A percentile compares a stretch with the other conserved stretches of the same genome.
Conservation (phyloP, 1,284 basidiomycete genomes). For the Tetrapyrgos nigripes region DNA sequence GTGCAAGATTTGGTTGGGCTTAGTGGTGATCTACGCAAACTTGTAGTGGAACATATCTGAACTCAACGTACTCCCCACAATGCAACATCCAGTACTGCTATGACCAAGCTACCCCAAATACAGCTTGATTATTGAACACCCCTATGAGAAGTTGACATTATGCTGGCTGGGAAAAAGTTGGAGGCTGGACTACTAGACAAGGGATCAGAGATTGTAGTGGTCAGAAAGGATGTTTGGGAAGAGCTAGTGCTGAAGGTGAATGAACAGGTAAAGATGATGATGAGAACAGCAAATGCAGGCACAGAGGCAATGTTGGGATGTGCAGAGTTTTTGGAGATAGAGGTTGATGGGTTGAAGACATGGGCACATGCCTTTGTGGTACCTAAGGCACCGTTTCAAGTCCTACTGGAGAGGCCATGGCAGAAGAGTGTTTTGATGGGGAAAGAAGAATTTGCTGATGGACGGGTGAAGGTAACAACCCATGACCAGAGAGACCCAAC, state of each 20-base stretch:
- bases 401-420: slow-evolving; percentile 26
- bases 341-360: slow-evolving; percentile 18
- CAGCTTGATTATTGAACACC: slow-evolving; percentile 15
- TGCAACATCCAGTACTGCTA: background rate
- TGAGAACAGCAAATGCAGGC: slow-evolving; percentile 24
- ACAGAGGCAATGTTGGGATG: slow-evolving; percentile 11
- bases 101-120: background rate
- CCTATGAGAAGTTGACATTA: background rate
- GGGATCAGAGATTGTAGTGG: background rate
- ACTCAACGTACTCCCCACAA: slow-evolving; percentile 13
- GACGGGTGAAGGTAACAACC: slow-evolving; percentile 7
- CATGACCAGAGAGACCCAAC: slow-evolving; percentile 8
- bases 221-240: slow-evolving; percentile 21
- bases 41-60: slow-evolving; percentile 14
- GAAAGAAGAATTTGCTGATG: slow-evolving; percentile 2
- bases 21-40: slow-evolving; percentile 20
- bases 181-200: background rate
- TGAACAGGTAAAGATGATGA: background rate
- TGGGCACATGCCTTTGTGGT: slow-evolving; percentile 28
- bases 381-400: slow-evolving; percentile 19
- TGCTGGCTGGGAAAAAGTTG: background rate
- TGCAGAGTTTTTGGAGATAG: slow-evolving; percentile 23
- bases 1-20: slow-evolving; percentile 20
- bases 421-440: slow-evolving; percentile 11
- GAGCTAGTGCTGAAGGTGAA: slow-evolving; percentile 17